A percentile compares a stretch with the other conserved stretches of the same genome.
Evolutionary conservation across 2,329 filamentous ascomycete genomes (phyloP).

Genomic region (Pseudocercospora macadamiae): DNA sequence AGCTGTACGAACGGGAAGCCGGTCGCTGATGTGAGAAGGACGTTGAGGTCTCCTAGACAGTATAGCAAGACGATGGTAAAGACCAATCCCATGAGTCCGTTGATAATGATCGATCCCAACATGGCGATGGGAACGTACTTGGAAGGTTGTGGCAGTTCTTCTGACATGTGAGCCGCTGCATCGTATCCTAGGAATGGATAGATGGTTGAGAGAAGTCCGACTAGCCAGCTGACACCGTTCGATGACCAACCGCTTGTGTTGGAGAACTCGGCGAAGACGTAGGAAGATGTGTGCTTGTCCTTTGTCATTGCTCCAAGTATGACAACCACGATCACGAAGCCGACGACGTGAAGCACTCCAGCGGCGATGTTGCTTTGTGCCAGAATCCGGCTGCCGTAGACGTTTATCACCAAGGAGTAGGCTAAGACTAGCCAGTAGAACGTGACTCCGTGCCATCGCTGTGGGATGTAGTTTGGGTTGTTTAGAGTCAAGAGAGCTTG

Average conservation of each 20-base stretch:
- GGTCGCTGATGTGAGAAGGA: slow-evolving; percentile 31
- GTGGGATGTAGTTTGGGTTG: slow-evolving; percentile 20
- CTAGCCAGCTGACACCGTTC: slow-evolving; percentile 23
- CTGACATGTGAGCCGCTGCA: slow-evolving; percentile 26
- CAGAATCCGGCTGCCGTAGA: slow-evolving; percentile 26
- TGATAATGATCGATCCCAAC: slow-evolving; percentile 25
- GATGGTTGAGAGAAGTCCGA: slow-evolving; percentile 24
- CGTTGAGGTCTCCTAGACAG: slow-evolving; percentile 24
- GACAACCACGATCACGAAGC: slow-evolving; percentile 49
- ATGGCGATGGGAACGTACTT: slow-evolving; percentile 31
- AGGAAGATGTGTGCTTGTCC: slow-evolving; percentile 40
- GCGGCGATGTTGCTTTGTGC: slow-evolving; percentile 51
- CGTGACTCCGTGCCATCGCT: slow-evolving; percentile 33
- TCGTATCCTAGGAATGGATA: slow-evolving; percentile 28
- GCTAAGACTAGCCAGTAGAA: slow-evolving; percentile 26
- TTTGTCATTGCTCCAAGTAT: slow-evolving; percentile 43
- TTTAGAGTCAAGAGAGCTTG: slow-evolving; percentile 28
- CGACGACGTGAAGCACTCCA: slow-evolving; percentile 51
- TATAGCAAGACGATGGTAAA: slow-evolving; percentile 26
- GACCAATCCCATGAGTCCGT: slow-evolving; percentile 25
- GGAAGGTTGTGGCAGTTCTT: slow-evolving; percentile 28
- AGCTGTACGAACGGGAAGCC: slow-evolving; percentile 29
- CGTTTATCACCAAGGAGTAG: slow-evolving; percentile 27
- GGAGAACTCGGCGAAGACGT: slow-evolving; percentile 23
- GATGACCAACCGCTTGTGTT: slow-evolving; percentile 26